Base-by-base conservation (phyloP, 2,329 filamentous ascomycete species). In the Cladorrhinum sp. region DNA sequence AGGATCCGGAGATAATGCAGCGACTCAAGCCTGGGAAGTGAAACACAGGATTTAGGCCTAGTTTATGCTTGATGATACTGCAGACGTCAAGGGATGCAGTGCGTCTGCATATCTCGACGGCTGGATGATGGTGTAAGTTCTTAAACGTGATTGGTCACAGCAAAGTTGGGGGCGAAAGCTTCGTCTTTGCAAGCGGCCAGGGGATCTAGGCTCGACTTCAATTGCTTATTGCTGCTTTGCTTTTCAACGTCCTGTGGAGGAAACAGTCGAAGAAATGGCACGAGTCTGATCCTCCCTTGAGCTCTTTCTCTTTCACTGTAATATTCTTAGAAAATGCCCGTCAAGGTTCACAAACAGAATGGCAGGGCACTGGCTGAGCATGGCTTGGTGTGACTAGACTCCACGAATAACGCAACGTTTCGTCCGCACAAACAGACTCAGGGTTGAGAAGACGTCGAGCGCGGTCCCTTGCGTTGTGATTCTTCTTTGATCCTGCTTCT, bases 191-290 rank as follows among this genome's bases (percentile, higher is more conserved):
- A 45, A 55, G 53, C 32, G 32, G 12, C 22, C 45, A 7, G 27
- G 23, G 36, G 38, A 36, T 25, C 25, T 32, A n/a, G 41, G 49
- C 12, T 6, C 12, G 49, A 25, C 49, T 48, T 61, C 27, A 57
- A 64, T 62, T 64, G 62, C 59, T 48, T 50, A 58, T 49, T 38
- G 25, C 36, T 5, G 36, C 49, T 60, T 36, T 13, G 32, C 32
- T 36, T 13, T 36, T 32, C 38, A 24, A 57, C 22, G 32, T 45
- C 18, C 41, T 45, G 32, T 64, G 55, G 24, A 60, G 59, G 59
- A 62, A 53, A 48, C 53, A 23, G 16, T 38, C 7, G 12, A 57
- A 18, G 22, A 55, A 51, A 24, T 36, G 13, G 4, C 25, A 18
- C 45, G 12, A 25, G 29, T 55, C 50, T 24, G 27, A 52, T 32